Conservation (phyloP, 805 yeast species). For the Hyphopichia homilentoma region DNA sequence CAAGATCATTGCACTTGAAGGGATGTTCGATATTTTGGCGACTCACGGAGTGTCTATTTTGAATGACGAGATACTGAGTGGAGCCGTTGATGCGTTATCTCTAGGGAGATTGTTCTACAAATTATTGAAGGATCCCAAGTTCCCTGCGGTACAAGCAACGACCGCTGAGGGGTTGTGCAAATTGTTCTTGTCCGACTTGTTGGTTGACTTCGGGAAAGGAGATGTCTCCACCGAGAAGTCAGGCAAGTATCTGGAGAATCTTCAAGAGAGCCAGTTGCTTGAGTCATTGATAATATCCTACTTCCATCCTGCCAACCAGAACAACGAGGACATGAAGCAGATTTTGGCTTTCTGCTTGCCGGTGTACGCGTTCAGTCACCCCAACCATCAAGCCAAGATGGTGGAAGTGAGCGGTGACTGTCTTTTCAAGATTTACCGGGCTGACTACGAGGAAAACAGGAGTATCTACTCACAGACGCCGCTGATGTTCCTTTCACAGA, state of each 20-base stretch:
- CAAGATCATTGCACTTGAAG: constrained; percentile 59
- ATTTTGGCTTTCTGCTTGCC: constrained; percentile 85
- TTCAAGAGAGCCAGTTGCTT: constrained; percentile 43
- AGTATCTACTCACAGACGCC: constrained; percentile 38
- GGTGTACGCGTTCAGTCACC: constrained; percentile 76
- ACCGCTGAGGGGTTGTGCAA: constrained; percentile 88
- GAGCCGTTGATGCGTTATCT: constrained; percentile 61
- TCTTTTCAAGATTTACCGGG: constrained; percentile 50
- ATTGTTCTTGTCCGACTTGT: constrained; percentile 70
- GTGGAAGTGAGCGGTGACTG: constrained; percentile 65
- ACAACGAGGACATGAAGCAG: constrained; percentile 68
- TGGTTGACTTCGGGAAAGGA: constrained; percentile 55
- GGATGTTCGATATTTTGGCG: constrained; percentile 74
- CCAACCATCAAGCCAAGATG: constrained; percentile 64
- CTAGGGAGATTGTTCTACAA: constrained; percentile 68
- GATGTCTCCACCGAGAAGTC: constrained; percentile 7
- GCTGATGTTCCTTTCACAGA: constrained; percentile 58
- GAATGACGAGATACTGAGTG: constrained; percentile 38
- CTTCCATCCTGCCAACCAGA: constrained; percentile 63
- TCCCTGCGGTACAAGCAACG: constrained; percentile 67
- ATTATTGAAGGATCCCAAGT: constrained; percentile 51
- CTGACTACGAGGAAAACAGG: constrained; percentile 23
- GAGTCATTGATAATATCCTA: constrained; percentile 71
- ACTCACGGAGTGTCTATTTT: constrained; percentile 70
- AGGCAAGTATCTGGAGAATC: too few species aligned